Evolutionary conservation across 768 basidiomycete genomes (phyloP).

Genomic region (Collybia sp.): DNA sequence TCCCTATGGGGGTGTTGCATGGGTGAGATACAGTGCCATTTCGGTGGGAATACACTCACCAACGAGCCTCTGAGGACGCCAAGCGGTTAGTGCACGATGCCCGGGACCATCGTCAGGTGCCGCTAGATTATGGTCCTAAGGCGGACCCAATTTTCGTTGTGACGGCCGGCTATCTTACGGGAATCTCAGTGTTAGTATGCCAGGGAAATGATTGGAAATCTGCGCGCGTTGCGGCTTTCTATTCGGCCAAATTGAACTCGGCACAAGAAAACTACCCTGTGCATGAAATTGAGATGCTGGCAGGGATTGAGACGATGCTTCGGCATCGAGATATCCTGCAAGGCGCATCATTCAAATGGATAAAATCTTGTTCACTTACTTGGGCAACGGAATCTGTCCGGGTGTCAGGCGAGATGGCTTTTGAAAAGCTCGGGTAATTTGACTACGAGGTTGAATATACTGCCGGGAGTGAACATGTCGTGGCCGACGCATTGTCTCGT

Average conservation of each 20-base stretch:
- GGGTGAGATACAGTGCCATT: conserved; percentile 5
- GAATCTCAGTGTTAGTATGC: conserved; percentile 12
- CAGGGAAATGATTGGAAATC: conserved; percentile 17
- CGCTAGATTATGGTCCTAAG: conserved; percentile 10
- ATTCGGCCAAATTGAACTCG: conserved; percentile 19
- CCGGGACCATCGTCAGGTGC: conserved; percentile 7
- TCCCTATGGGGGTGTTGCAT: conserved; percentile 21
- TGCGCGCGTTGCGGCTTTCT: conserved; percentile 21
- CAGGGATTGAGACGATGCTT: conserved; percentile 22
- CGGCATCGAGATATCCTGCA: conserved; percentile 15
- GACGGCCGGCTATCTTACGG: conserved; percentile 16
- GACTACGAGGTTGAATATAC: conserved; percentile 16
- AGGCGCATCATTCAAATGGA: conserved; percentile 15
- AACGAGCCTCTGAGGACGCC: conserved; percentile 21
- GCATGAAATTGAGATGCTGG: conserved; percentile 21
- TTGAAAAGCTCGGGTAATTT: conserved; percentile 22
- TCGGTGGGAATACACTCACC: conserved; percentile 8
- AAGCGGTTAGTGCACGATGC: conserved; percentile 11
- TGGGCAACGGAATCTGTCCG: conserved; percentile 19
- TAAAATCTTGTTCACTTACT: conserved; percentile 15
- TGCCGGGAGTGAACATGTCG: conserved; percentile 20
- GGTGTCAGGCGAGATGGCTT: conserved; percentile 22
- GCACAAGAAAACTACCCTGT: conserved; percentile 20
- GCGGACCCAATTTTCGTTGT: conserved; percentile 15
- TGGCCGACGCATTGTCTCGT: conserved; percentile 27